phyloP scores from a whole-genome alignment of 2,329 filamentous ascomycete species.

The Nemania sp. region DNA sequence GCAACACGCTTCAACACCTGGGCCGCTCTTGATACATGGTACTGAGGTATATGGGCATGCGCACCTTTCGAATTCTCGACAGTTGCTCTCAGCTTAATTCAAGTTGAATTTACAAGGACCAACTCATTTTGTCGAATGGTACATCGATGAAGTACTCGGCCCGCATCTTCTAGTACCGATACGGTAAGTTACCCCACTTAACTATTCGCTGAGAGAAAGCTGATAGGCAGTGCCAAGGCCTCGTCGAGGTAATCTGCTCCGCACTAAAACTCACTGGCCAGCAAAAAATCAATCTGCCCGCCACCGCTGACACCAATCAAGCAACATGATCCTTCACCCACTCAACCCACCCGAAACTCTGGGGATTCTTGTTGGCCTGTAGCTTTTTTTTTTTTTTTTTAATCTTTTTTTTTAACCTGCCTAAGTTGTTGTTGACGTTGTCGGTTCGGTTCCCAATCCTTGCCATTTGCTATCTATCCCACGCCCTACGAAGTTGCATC shows the following conservation, averaged over 20 bases:
- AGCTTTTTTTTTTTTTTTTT: constrained; percentile 29
- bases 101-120: too few species aligned
- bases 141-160: too few species aligned
- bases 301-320: constrained; percentile 23
- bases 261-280: constrained; percentile 31
- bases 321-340: constrained; percentile 3
- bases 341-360: constrained; percentile 14
- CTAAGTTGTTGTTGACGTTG: constrained; percentile 6
- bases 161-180: too few species aligned
- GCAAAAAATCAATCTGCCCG: constrained; percentile 28
- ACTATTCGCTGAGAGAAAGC: constrained; percentile 3
- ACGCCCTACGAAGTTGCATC: neutral
- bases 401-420: neutral
- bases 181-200: too few species aligned
- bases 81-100: too few species aligned
- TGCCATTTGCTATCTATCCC: neutral
- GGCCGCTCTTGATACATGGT: too few species aligned
- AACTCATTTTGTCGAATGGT: too few species aligned
- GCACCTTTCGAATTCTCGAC: too few species aligned
- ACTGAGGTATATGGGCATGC: too few species aligned
- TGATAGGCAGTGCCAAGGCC: constrained; percentile 28
- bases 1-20: too few species aligned
- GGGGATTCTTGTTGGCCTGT: constrained; percentile 17
- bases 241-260: constrained; percentile 29
- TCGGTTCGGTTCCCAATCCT: neutral